phyloP scores from a whole-genome alignment of 2,329 filamentous ascomycete species.

The Aspergillus sergii region DNA sequence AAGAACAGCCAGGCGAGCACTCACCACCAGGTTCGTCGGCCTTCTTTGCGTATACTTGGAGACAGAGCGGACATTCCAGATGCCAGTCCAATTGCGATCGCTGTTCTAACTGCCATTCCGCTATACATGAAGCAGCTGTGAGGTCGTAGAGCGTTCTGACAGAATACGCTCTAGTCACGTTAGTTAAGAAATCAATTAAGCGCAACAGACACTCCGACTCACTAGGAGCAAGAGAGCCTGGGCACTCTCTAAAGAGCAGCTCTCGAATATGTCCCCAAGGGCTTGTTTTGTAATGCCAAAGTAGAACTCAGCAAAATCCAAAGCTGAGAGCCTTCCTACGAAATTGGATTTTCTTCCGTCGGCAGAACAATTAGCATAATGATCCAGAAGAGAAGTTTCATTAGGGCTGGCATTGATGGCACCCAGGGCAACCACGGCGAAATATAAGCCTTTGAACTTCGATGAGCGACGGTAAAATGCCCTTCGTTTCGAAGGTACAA shows the following conservation, averaged over 20 bases:
- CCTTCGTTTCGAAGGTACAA: slow-evolving; percentile 12
- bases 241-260: slow-evolving; percentile 28
- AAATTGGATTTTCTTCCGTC: not conserved
- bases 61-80: slow-evolving; percentile 27
- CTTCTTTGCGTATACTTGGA: slow-evolving; percentile 19
- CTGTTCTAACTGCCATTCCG: slow-evolving; percentile 38
- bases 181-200: not conserved
- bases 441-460: slow-evolving; percentile 29
- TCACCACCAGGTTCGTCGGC: slow-evolving; percentile 30
- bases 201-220: not conserved
- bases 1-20: not conserved
- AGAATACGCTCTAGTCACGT: slow-evolving; percentile 26
- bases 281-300: slow-evolving; percentile 28
- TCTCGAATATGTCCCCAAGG: slow-evolving; percentile 34
- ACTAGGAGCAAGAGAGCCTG: slow-evolving; percentile 31
- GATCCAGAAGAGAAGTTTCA: slow-evolving; percentile 24
- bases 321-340: slow-evolving; percentile 13
- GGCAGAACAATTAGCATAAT: slow-evolving; percentile 20
- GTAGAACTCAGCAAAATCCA: slow-evolving; percentile 30
- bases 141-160: slow-evolving; percentile 37
- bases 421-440: slow-evolving; percentile 32
- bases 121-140: slow-evolving; percentile 41
- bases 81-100: slow-evolving; percentile 36
- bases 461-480: slow-evolving; percentile 12
- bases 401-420: slow-evolving; percentile 30